These are phyloP conservation scores for Solanum tarijense DNA, from an alignment of 257 asterid genomes.

Conservation along the genomic window DNA sequence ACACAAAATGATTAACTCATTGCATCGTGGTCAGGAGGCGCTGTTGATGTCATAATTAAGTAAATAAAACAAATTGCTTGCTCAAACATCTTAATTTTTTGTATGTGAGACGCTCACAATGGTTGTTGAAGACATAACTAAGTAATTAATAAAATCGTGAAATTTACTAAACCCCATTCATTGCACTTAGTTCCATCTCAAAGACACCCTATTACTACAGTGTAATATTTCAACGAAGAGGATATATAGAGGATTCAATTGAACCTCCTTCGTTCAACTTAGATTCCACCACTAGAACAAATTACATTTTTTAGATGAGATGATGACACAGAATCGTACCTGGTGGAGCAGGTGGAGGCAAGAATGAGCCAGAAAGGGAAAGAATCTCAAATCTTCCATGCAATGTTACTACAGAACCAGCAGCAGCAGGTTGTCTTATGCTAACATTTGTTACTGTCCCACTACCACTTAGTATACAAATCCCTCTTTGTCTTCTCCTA, in stretches of 20 bases:
- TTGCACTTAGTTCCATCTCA: too few relatives aligned
- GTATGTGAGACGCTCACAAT: not conserved
- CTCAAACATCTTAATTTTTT: not conserved
- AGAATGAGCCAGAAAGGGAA: constrained; percentile 7
- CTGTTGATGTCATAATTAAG: not conserved
- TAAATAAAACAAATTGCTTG: not conserved
- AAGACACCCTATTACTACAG: too few relatives aligned
- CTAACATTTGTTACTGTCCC: constrained; percentile 8
- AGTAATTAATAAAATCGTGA: not conserved
- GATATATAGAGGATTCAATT: not conserved
- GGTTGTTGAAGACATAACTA: not conserved
- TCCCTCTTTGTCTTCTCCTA: constrained; percentile 9
- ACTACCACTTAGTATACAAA: constrained; percentile 9
- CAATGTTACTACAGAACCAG: not conserved
- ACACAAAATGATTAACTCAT: not conserved
- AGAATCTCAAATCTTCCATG: constrained; percentile 11
- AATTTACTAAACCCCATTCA: not conserved
- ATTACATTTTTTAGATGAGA: not conserved
- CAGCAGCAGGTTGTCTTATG: constrained; percentile 5
- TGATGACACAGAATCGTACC: not conserved
- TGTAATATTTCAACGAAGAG: not conserved
- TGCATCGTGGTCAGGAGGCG: too few relatives aligned
- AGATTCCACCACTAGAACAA: not conserved
- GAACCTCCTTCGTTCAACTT: not conserved
- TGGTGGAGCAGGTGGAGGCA: constrained; percentile 13